Percentiles rank a stretch among this genome's conserved stretches.
phyloP scores from a whole-genome alignment of 2,329 filamentous ascomycete species.

The Cercospora sp. region DNA sequence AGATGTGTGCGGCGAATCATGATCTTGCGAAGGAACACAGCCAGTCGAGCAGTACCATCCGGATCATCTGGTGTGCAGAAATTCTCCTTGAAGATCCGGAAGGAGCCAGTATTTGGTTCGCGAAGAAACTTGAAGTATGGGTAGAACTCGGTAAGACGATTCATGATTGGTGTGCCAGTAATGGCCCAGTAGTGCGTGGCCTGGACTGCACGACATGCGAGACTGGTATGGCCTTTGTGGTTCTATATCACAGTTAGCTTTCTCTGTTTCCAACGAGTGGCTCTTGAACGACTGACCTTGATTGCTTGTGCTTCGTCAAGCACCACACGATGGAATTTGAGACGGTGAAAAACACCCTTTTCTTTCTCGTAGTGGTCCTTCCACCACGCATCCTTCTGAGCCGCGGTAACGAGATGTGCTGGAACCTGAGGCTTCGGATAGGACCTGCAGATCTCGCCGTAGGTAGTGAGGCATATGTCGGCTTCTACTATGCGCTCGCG shows the following conservation, averaged over 20 bases:
- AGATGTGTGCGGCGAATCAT: slow-evolving; percentile 59
- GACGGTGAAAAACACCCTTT: slow-evolving; percentile 42
- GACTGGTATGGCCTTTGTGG: slow-evolving; percentile 41
- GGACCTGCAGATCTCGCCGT: slow-evolving; percentile 43
- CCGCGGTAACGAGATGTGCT: slow-evolving; percentile 39
- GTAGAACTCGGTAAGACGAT: slow-evolving; percentile 38
- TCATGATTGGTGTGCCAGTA: slow-evolving; percentile 47
- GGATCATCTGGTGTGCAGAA: slow-evolving; percentile 40
- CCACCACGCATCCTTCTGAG: slow-evolving; percentile 46
- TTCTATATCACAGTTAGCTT: slow-evolving; percentile 42
- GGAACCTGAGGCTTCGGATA: slow-evolving; percentile 47
- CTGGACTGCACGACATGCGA: slow-evolving; percentile 48
- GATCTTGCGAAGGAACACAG: slow-evolving; percentile 45
- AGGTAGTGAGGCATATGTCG: slow-evolving; percentile 46
- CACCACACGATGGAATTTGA: slow-evolving; percentile 58
- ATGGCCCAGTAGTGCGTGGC: slow-evolving; percentile 46
- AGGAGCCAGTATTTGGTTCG: slow-evolving; percentile 44
- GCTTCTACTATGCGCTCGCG: slow-evolving; percentile 17
- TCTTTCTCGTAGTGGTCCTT: slow-evolving; percentile 33
- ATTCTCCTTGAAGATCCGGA: slow-evolving; percentile 47
- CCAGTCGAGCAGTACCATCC: slow-evolving; percentile 40
- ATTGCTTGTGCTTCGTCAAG: slow-evolving; percentile 97
- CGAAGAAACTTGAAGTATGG: slow-evolving; percentile 49
- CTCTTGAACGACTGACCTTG: slow-evolving; percentile 54
- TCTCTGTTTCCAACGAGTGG: neutral